These are phyloP conservation scores for Ramularia endophylla DNA, from an alignment of 2,329 filamentous ascomycete species.

Conservation along the genomic window DNA sequence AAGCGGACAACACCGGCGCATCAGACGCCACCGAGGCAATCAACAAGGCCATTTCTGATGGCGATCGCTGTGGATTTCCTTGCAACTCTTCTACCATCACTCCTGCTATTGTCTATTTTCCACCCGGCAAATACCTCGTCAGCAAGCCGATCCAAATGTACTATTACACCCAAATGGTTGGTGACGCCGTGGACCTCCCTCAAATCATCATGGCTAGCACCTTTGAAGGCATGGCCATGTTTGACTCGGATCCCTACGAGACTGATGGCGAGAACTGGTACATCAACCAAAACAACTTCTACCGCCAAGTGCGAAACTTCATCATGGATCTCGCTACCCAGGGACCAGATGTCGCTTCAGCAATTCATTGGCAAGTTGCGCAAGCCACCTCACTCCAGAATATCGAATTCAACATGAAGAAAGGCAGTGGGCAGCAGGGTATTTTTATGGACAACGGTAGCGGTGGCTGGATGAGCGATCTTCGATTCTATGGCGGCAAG, in stretches of 20 bases:
- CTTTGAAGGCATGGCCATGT: slow-evolving; percentile 80
- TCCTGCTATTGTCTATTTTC: slow-evolving; percentile 88
- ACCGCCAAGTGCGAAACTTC: slow-evolving; percentile 50
- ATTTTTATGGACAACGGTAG: slow-evolving; percentile 33
- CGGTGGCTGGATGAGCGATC: slow-evolving; percentile 49
- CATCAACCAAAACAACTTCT: slow-evolving; percentile 53
- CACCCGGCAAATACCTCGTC: slow-evolving; percentile 77
- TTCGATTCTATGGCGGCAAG: slow-evolving; percentile 55
- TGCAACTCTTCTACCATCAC: slow-evolving; percentile 81
- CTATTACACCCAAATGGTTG: slow-evolving; percentile 92
- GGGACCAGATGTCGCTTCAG: slow-evolving; percentile 31
- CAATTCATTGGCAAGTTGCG: slow-evolving; percentile 50
- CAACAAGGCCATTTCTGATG: slow-evolving; percentile 73
- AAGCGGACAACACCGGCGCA: slow-evolving; percentile 50
- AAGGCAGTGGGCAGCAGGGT: slow-evolving; percentile 43
- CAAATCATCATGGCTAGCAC: slow-evolving; percentile 49
- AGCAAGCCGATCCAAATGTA: slow-evolving; percentile 72
- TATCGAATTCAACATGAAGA: slow-evolving; percentile 52
- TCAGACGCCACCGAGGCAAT: slow-evolving; percentile 87
- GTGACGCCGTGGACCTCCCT: slow-evolving; percentile 66
- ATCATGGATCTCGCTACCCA: slow-evolving; percentile 42
- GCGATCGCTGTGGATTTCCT: slow-evolving; percentile 68
- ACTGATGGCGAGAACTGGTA: slow-evolving; percentile 46
- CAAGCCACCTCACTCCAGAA: slow-evolving; percentile 58
- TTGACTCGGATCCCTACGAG: slow-evolving; percentile 83